Evolutionary conservation across 2,329 filamentous ascomycete genomes (phyloP), one percentile per base, ranked within the genome.

Genomic region (Scedosporium boydii): DNA sequence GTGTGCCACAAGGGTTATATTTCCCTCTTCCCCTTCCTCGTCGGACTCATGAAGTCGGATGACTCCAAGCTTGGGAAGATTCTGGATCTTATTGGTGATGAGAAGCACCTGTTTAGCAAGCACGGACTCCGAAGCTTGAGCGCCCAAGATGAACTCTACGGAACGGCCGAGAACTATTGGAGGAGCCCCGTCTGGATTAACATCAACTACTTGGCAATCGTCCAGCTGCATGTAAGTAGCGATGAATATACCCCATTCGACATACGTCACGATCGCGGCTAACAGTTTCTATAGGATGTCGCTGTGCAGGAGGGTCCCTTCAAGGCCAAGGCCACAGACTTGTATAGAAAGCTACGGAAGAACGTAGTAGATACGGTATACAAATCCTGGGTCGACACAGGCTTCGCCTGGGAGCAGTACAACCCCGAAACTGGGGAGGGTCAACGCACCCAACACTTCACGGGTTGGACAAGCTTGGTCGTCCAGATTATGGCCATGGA

Each of bases 391-490:
- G 80, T 87, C 71, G 85, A 90, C 71, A 98, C 95, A 0, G 93
- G 93, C 18, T 98, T 98, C 72, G 95, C 93, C 0, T 99, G 93
- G 93, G 95, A 99, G 76, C 95, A 99, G 77, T 99, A 98, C 75
- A 91, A 96, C 73, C 91, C 93, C 0, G 91, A 96, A 69, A 96
- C 91, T 3, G 95, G 95, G 56, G 84, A 84, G 61, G 95, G 95
- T n/a, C 93, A 98, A 79, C 83, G 95, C 51, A 98, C 93, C 4
- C 92, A 97, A 80, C 93, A 98, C 75, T 99, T 99, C 73, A 97
- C 95, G 0, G 95, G 95, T 59, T 99, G 95, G 95, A 99, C 95
- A n/a, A 96, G 91, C 73, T 79, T 98, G 75, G 90, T 98, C 58
- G 93, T 98, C 56, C 97, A 96, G 80, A 91, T 99, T 67, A 96